Base-by-base conservation (phyloP, 495 filamentous ascomycete species). In the Polyplosphaeria fusca region DNA sequence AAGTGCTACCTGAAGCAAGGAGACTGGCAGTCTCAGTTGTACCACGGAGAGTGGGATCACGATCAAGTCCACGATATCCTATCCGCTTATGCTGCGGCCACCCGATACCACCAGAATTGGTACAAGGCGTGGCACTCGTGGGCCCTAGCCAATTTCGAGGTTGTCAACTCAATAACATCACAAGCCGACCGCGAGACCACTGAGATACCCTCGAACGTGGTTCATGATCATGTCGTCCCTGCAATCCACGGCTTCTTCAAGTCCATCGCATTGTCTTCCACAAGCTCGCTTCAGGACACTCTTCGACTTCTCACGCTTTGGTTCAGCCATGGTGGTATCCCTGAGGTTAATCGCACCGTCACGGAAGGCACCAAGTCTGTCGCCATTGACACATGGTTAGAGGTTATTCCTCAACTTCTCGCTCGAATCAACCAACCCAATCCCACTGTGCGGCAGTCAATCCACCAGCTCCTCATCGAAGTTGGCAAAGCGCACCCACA, bases 51-150 rank as follows among this genome's bases (percentile, higher is more conserved):
- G 64, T 95, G 91, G 91, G 79, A 85, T 38, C 78, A 87, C 42
- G 84, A 87, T 13, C 83, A 88, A 65, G 83, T 85, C 26, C 76
- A 82, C 30, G 86, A 88, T 5, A 87, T 97, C 41, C 78, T 99
- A 19, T 76, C 80, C 30, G 89, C 93, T 5, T 99, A 96, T 71
- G 81, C 83, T 16, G 86, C 89, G 44, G 93, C 93, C 5, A 97
- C 93, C 0, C 82, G 87, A 22, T 95, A 94, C 72, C 88, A 97
- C 60, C 83, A 86, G 41, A 84, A 86, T 50, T 99, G 91, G 78
- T 97, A 99, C 73, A 99, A 97, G 71, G 93, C 93, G 18, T 99
- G 93, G 93, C 93, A 99, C 69, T 84, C 93, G 2, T 99, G 94
- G 93, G 93, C 93, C n/a, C 74, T 97, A 38, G 93, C 94, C 16